These are phyloP conservation scores for Hanseniaspora hatyaiensis DNA, from an alignment of 805 yeast genomes.

Conservation along the genomic window DNA sequence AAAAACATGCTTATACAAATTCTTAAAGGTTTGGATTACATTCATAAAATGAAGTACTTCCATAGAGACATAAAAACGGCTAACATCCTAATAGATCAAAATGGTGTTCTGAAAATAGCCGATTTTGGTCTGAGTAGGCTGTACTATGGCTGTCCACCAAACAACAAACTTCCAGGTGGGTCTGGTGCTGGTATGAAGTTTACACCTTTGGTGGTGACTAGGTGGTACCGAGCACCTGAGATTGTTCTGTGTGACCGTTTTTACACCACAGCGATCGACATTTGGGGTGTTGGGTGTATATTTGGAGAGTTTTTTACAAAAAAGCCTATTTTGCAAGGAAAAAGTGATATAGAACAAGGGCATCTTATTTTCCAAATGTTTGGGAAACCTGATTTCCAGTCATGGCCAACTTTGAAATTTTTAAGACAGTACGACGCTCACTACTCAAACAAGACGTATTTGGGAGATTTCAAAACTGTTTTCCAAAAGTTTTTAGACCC, in stretches of 20 bases:
- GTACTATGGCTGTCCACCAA: constrained; percentile 53
- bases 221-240: constrained; percentile 98
- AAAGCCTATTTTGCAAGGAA: constrained; percentile 76
- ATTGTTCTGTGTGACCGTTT: constrained; percentile 70
- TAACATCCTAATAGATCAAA: constrained; percentile 67
- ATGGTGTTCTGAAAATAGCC: constrained; percentile 76
- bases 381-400: constrained; percentile 59
- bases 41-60: constrained; percentile 45
- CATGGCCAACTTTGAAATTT: constrained; percentile 49
- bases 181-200: constrained; percentile 35
- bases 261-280: constrained; percentile 89
- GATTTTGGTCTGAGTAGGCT: constrained; percentile 89
- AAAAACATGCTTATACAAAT: constrained; percentile 76
- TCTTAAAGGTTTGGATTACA: constrained; percentile 65
- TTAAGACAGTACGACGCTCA: constrained; percentile 41
- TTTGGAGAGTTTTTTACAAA: constrained; percentile 79
- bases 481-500: constrained; percentile 34
- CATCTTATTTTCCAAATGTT: constrained; percentile 64
- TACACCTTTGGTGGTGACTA: constrained; percentile 73
- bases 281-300: constrained; percentile 97
- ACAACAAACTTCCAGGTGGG: constrained; percentile 35
- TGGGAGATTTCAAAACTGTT: constrained; percentile 38
- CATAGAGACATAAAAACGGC: constrained; percentile 96
- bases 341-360: constrained; percentile 79
- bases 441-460: constrained; percentile 31